Conservation (phyloP, 1,284 basidiomycete genomes). For the Irpex sp. region DNA sequence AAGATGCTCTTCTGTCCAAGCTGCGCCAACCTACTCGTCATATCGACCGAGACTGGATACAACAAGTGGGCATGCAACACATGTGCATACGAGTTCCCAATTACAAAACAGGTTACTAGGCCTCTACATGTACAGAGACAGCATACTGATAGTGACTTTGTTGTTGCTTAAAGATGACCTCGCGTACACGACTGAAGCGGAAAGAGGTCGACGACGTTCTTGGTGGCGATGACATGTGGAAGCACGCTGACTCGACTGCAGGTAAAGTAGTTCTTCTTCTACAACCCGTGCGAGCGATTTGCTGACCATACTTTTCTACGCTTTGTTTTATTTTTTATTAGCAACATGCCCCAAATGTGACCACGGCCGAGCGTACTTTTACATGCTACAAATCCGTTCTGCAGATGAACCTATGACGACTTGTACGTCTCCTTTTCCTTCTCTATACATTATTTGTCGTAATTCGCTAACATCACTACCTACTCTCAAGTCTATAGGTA, state of each 20-base stretch:
- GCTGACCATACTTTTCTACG: background rate
- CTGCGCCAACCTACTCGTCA: conserved; percentile 89
- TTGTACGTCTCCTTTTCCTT: conserved; percentile 53
- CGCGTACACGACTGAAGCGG: conserved; percentile 76
- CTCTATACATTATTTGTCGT: conserved; percentile 6
- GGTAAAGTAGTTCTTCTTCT: conserved; percentile 41
- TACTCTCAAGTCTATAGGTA: conserved; percentile 32
- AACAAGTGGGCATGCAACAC: conserved; percentile 93
- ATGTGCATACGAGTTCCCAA: conserved; percentile 92
- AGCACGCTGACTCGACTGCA: conserved; percentile 88
- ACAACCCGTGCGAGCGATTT: background rate
- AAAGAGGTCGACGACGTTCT: conserved; percentile 94
- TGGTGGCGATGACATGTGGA: conserved; percentile 93
- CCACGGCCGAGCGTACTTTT: conserved; percentile 86
- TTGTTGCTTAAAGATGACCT: conserved; percentile 66
- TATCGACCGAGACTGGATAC: conserved; percentile 68
- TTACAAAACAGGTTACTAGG: conserved; percentile 63
- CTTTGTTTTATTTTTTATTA: conserved; percentile 1
- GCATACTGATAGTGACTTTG: conserved; percentile 5
- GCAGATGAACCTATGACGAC: conserved; percentile 98
- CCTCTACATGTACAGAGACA: too few species aligned
- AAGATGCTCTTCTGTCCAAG: conserved; percentile 93
- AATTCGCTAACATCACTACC: conserved; percentile 6
- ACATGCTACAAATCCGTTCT: conserved; percentile 94
- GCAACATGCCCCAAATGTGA: conserved; percentile 92